Conservation (phyloP, 1,139 yeast species). For the Candida sp. region DNA sequence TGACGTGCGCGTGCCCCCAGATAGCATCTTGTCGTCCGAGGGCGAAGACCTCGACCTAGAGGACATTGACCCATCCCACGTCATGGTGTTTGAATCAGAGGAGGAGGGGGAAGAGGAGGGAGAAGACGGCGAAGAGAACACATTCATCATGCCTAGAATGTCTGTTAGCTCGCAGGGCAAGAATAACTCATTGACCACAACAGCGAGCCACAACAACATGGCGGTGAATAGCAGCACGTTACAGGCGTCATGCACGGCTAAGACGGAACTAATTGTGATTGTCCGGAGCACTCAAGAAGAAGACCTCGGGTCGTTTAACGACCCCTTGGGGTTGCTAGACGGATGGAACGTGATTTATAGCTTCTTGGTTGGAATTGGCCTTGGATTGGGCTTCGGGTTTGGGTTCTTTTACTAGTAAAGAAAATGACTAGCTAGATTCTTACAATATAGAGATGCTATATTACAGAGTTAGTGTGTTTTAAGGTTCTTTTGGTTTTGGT, state of each 20-base stretch:
- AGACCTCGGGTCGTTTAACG: background rate
- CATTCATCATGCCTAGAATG: constrained; percentile 3
- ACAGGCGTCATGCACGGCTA: background rate
- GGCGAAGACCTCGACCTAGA: constrained; percentile 1
- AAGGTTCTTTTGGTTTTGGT: background rate
- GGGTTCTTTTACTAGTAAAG: background rate
- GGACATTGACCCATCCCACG: background rate
- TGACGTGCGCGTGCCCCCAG: constrained; percentile 1
- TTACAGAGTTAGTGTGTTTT: too few species aligned
- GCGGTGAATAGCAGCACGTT: background rate
- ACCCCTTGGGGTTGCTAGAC: constrained; percentile 1
- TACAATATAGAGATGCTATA: background rate
- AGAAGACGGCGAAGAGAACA: background rate
- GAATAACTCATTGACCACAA: background rate
- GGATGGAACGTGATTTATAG: constrained; percentile 3
- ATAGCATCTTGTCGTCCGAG: constrained; percentile 1
- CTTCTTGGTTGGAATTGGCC: background rate
- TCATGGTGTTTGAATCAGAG: constrained; percentile 1
- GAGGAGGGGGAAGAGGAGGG: background rate
- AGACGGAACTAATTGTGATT: background rate
- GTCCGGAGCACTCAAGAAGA: background rate
- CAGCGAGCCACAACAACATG: background rate
- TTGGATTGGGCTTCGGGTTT: constrained; percentile 1
- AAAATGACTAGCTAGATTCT: background rate
- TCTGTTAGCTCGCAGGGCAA: background rate